Conservation (phyloP, 805 yeast species). For the Yamadazyma kitorensis region DNA sequence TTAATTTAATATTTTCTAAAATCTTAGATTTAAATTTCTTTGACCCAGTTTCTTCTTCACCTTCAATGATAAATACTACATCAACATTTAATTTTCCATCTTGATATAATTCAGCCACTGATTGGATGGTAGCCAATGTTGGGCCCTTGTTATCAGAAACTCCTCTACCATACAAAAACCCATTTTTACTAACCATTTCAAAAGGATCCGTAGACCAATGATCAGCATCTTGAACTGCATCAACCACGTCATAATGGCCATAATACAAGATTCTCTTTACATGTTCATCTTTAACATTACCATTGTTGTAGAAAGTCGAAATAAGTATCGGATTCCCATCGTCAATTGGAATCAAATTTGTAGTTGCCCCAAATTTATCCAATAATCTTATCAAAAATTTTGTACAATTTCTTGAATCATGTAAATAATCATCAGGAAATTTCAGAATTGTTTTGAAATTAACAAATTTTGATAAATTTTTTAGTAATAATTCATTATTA, state of each 20-base stretch:
- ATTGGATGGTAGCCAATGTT: slow-evolving; percentile 76
- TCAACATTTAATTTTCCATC: slow-evolving; percentile 58
- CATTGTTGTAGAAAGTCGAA: slow-evolving; percentile 59
- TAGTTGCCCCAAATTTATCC: slow-evolving; percentile 65
- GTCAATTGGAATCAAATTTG: slow-evolving; percentile 67
- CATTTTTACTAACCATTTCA: slow-evolving; percentile 69
- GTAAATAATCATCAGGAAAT: slow-evolving; percentile 61
- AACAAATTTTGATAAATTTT: slow-evolving; percentile 59
- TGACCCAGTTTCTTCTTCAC: slow-evolving; percentile 95
- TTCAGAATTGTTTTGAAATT: slow-evolving; percentile 77
- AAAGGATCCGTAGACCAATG: slow-evolving; percentile 84
- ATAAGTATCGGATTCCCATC: slow-evolving; percentile 84
- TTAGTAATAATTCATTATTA: slow-evolving; percentile 41
- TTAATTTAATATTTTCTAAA: slow-evolving; percentile 42
- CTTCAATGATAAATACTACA: slow-evolving; percentile 82
- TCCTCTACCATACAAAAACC: slow-evolving; percentile 88
- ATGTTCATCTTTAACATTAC: slow-evolving; percentile 1
- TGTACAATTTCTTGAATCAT: slow-evolving; percentile 86
- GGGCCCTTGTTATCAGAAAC: slow-evolving; percentile 97
- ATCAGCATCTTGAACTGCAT: slow-evolving; percentile 55
- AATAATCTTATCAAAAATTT: slow-evolving; percentile 62
- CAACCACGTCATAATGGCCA: slow-evolving; percentile 95
- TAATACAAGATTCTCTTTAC: slow-evolving; percentile 67
- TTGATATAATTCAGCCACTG: slow-evolving; percentile 70
- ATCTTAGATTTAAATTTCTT: slow-evolving; percentile 76